Base-by-base conservation (phyloP, 1,284 basidiomycete genomes). In the Cryptococcus sp. region DNA sequence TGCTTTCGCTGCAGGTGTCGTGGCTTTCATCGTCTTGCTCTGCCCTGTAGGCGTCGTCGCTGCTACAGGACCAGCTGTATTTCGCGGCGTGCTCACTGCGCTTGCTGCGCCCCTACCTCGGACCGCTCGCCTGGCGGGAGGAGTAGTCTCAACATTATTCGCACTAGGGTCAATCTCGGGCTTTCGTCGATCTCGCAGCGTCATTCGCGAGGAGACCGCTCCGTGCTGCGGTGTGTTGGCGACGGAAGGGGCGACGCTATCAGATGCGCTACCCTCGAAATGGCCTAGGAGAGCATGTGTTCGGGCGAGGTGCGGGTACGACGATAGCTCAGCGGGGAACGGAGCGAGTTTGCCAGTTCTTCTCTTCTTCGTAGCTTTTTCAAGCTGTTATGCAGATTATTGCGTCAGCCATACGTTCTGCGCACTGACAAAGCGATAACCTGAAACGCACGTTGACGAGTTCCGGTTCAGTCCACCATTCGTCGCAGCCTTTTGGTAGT, bases 401-500 rank as follows among this genome's bases (percentile, higher is more conserved):
- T 25, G 22, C 25, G 47, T 48, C 17, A 22, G 8, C 30, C 5
- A 13, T 10, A 5, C 30, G 30, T 35, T 13, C 13, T n/a, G 30
- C 30, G 30, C 2, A 35, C 30, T 8, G 10, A 10, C 27, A 35
- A n/a, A 22, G 47, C 17, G 47, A 48, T 4, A 8, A 25, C 1
- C 2, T 4, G 8, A 2, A 15, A 68, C 75, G 57, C 56, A 90
- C 90, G 79, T 85, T 82, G 17, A 76, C 66, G 5, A 93, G 81
- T 59, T 89, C 88, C 17, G 83, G 81, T 7, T 83, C 66, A 43
- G 68, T 81, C 91, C 90, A 93, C 90, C 90, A 93, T 0, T 69
- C 72, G 47, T 84, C 79, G 47, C 85, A 80, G 5, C 69, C 67
- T 8, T 69, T 57, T 6, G 61, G 57, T 19, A 62, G 39, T n/a